phyloP scores from a whole-genome alignment of 163 green algal species.

The Chlamydomonas reinhardtii region DNA sequence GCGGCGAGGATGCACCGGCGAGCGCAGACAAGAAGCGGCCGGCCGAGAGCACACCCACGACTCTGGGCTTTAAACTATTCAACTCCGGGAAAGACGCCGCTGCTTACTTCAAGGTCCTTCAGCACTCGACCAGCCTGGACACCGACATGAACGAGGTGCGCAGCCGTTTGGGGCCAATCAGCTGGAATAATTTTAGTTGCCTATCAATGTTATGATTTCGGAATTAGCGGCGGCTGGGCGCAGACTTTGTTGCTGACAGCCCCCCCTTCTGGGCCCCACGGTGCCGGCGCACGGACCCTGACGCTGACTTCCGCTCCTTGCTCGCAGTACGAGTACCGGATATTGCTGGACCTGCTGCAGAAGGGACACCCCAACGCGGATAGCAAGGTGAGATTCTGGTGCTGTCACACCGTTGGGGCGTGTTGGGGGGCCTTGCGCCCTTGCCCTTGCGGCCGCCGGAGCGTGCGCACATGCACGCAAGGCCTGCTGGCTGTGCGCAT shows the following conservation, averaged over 20 bases:
- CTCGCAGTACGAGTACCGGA: slow-evolving; percentile 66
- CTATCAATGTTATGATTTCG: not conserved
- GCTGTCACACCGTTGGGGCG: no score
- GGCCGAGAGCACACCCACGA: slow-evolving; percentile 32
- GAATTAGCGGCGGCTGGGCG: not conserved
- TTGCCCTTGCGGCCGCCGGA: no score
- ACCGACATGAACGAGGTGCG: slow-evolving; percentile 67
- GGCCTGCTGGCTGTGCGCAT: no score
- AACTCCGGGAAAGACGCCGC: slow-evolving; percentile 31
- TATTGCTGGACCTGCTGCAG: slow-evolving; percentile 64
- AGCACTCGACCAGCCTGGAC: slow-evolving; percentile 24
- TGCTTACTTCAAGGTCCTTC: slow-evolving; percentile 54
- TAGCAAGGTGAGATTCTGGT: slow-evolving; percentile 56
- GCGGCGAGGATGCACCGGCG: not conserved
- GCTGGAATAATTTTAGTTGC: not conserved
- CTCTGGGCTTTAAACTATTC: slow-evolving; percentile 64
- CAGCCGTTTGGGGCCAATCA: no score
- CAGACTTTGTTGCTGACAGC: not conserved
- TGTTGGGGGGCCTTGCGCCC: no score
- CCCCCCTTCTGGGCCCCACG: no score
- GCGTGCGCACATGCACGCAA: no score
- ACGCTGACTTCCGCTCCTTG: not conserved
- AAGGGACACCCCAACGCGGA: slow-evolving; percentile 63
- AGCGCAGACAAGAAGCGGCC: not conserved
- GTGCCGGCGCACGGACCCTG: not conserved